phyloP scores from a whole-genome alignment of 148 eudicot genomes.

The Camellia lanceoleosa region DNA sequence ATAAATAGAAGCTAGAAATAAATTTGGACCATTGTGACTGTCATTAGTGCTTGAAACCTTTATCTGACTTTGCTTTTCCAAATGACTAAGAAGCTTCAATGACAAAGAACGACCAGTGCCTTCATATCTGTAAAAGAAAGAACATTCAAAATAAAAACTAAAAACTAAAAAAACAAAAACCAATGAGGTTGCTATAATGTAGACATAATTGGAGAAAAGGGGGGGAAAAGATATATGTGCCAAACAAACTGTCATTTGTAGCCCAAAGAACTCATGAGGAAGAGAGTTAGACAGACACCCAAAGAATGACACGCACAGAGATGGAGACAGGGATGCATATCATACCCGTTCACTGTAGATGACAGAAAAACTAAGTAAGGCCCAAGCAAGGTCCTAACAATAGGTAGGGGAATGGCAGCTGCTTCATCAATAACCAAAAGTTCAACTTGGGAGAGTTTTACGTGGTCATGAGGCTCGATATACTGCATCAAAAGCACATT shows the following conservation, averaged over 20 bases:
- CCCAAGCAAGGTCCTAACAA: constrained; percentile 78
- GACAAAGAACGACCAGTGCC: constrained; percentile 93
- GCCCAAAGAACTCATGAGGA: background rate
- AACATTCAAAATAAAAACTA: background rate
- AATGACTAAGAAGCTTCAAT: constrained; percentile 75
- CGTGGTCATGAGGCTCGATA: constrained; percentile 73
- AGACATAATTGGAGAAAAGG: background rate
- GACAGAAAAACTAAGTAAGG: constrained; percentile 89
- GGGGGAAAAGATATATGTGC: background rate
- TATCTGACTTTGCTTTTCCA: constrained; percentile 66
- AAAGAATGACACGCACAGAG: too few species aligned
- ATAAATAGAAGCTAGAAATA: background rate
- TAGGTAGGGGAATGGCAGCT: constrained; percentile 85
- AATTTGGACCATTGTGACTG: background rate
- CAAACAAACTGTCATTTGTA: background rate
- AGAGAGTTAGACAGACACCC: too few species aligned
- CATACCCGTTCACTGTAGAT: constrained; percentile 91
- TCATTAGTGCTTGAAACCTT: constrained; percentile 14
- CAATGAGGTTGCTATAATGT: background rate
- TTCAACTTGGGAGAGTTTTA: constrained; percentile 84
- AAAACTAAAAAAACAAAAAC: background rate
- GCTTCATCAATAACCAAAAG: constrained; percentile 96
- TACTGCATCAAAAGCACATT: constrained; percentile 47
- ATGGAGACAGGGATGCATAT: background rate
- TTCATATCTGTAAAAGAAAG: constrained; percentile 53